Percentiles rank a stretch among this genome's conserved stretches.
Evolutionary conservation across 2,329 filamentous ascomycete species (phyloP).

Genomic region (Phialophora expanda): DNA sequence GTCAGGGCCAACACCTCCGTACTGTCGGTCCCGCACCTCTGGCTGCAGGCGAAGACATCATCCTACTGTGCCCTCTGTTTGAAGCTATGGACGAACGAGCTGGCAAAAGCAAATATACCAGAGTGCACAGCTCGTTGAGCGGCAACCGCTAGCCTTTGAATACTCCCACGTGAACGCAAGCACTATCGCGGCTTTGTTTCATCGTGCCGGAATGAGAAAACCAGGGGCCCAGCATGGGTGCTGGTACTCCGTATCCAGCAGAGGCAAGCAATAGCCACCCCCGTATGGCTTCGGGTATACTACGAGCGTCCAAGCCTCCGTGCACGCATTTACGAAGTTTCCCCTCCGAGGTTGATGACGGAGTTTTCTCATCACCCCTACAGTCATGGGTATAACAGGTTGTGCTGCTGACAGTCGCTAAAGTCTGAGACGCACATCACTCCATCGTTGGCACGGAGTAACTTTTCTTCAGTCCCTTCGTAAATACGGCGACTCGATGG

Average conservation of each 20-base stretch:
- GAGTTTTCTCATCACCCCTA: background rate
- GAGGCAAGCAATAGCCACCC: background rate
- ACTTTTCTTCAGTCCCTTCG: background rate
- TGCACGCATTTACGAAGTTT: no score
- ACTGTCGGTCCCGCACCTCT: background rate
- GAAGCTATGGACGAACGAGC: background rate
- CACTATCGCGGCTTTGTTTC: slow-evolving; percentile 9
- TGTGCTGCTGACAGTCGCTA: no score
- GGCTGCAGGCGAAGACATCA: slow-evolving; percentile 8
- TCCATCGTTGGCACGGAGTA: background rate
- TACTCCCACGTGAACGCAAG: slow-evolving; percentile 7
- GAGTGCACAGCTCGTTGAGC: background rate
- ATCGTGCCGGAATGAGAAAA: background rate
- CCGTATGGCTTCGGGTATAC: background rate
- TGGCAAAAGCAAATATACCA: slow-evolving; percentile 6
- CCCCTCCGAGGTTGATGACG: background rate
- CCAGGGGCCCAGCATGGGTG: background rate
- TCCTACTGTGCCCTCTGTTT: background rate
- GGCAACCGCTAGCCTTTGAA: slow-evolving; percentile 2
- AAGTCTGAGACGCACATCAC: background rate
- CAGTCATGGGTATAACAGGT: background rate
- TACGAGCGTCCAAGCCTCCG: background rate
- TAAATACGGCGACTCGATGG: background rate
- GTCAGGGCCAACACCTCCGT: slow-evolving; percentile 16
- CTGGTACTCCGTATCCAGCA: background rate